These are phyloP conservation scores for Inga leiocalycina DNA, from an alignment of 306 rosid genomes.

Conservation along the genomic window DNA sequence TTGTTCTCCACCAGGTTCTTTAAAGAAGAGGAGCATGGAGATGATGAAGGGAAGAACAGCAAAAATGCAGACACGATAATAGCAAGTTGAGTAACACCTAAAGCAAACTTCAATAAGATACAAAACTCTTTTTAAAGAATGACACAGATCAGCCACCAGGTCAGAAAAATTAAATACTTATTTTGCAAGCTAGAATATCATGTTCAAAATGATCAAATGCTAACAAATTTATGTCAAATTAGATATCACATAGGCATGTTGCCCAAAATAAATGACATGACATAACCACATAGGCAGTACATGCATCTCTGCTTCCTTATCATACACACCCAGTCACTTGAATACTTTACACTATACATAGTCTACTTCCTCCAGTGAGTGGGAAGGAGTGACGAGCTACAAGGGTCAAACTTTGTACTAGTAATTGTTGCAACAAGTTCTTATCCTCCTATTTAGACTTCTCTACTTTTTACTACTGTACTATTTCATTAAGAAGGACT, in stretches of 20 bases:
- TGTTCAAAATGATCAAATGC: not conserved
- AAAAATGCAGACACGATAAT: not conserved
- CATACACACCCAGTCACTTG: not conserved
- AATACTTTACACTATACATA: not conserved
- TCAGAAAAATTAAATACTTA: not conserved
- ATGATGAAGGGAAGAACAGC: not conserved
- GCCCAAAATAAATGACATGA: not conserved
- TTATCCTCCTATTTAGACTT: not conserved
- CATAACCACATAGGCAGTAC: not conserved
- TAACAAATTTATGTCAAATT: not conserved
- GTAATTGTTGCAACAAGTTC: not conserved
- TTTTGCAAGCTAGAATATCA: not conserved
- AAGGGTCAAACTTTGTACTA: not conserved
- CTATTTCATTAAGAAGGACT: not conserved
- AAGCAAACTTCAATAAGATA: not conserved
- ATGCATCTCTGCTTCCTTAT: not conserved
- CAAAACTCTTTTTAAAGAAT: not conserved
- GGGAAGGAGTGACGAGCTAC: not conserved
- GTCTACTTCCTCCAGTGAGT: not conserved
- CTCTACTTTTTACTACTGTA: not conserved
- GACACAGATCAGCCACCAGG: not conserved
- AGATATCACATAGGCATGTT: not conserved
- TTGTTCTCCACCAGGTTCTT: slow-evolving; percentile 7
- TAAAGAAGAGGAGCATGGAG: slow-evolving; percentile 7
- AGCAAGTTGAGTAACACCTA: not conserved